Evolutionary conservation across 345 rosid genomes (phyloP), one percentile per base, ranked within the genome.

Genomic region (Citrus sp.): DNA sequence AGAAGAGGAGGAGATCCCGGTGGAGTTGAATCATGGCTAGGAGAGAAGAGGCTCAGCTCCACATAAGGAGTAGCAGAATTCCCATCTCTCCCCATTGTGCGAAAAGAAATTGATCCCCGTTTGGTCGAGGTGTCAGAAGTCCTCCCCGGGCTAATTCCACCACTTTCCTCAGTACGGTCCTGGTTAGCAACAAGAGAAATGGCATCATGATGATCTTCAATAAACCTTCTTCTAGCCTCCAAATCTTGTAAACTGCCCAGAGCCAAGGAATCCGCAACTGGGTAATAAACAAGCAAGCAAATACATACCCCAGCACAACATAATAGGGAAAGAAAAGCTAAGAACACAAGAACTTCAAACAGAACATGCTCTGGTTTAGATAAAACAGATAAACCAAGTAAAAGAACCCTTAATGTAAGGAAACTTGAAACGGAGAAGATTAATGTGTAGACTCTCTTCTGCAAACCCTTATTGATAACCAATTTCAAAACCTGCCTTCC

Each of bases 181-280:
- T 87, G 89, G 79, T 88, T 85, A 79, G 91, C 87, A 32, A 90
- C 78, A 22, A 89, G 93, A 42, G 97, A 90, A 46, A 87, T 58
- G 24, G 85, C 80, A 72, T 92, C 94, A 22, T 87, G 84, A 65
- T 85, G 88, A 60, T 89, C 93, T 21, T 82, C 88, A 40, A 61
- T 63, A 8, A 80, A 54, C 71, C 90, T 86, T 81, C 92, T 88
- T 73, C 91, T 86, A 46, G 87, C 84, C 68, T 93, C 97, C 75
- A 88, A 75, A 80, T 96, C 94, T 61, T 80, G 80, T 28, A 87
- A 79, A 82, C 81, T 89, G 61, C 94, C 91, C 66, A 94, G 78
- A n/a, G 99, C 98, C 82, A 96, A 86, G 61, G 97, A 94, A 87
- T 96, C 98, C 3, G 95, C 89, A 73, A 96, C 89, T 1, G 99